Evolutionary conservation across 2,329 filamentous ascomycete genomes (phyloP), one percentile per base, ranked within the genome.

Genomic region (Venturiaceae sp.): DNA sequence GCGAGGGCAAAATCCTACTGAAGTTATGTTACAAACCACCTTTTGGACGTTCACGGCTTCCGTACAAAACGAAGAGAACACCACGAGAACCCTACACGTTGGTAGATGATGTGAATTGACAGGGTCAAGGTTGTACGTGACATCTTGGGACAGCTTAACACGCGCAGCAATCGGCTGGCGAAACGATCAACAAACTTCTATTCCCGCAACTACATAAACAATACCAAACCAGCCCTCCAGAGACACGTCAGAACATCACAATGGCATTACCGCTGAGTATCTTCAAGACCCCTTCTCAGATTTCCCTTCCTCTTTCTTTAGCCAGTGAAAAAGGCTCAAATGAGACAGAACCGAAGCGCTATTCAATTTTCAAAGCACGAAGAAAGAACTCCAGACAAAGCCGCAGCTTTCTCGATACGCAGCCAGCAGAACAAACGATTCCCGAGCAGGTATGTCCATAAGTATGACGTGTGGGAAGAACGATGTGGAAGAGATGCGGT

Each of bases 371-470:
- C 14, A 26, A 26, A 30, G 23, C 5, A 16, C 23, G 44, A 50
- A 50, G 52, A 53, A 53, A 53, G 34, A 30, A 37, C 19, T 19
- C 32, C 28, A 53, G 52, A 53, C 34, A 34, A 34, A 53, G 30
- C 34, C n/a, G 28, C 36, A 56, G 41, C 33, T 32, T 46, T 39
- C 21, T 13, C 54, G 23, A 46, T 46, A 56, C 34, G 52, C 52
- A 36, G 52, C 52, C 36, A 56, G 26, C 54, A 33, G 26, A 41
- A 23, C 6, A 23, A 36, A n/a, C 7, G 32, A 36, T 5, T 16
- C 52, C 28, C 8, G n/a, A 53, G 23, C 52, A 54, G 36, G 52
- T 54, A 54, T 36, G 32, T 54, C 11, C 34, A 34, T 54, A 54
- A 30, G 33, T 53, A 26, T 39, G 36, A 54, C 52, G 52, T 39